phyloP scores from a whole-genome alignment of 2,329 filamentous ascomycete species.

The Colletotrichum tropicale region DNA sequence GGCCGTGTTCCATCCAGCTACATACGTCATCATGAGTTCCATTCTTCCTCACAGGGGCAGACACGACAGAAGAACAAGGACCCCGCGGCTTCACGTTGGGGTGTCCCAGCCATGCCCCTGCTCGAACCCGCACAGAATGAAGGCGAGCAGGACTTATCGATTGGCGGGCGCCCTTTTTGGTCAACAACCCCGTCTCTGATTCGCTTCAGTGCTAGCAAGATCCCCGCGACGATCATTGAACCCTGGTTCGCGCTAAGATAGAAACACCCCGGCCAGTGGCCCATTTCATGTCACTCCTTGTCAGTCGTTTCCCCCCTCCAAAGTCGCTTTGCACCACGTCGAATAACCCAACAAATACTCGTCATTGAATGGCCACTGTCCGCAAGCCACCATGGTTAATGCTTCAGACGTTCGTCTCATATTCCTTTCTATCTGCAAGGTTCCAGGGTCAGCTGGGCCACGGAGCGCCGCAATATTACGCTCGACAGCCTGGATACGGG shows the following conservation, averaged over 20 bases:
- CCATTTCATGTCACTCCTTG: not conserved
- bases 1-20: not conserved
- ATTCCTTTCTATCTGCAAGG: not conserved
- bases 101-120: not conserved
- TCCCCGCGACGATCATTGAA: slow-evolving; percentile 19
- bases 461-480: not conserved
- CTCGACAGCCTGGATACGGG: not conserved
- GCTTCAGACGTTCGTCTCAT: slow-evolving; percentile 19
- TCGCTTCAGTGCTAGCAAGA: slow-evolving; percentile 11
- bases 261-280: not conserved
- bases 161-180: slow-evolving; percentile 11
- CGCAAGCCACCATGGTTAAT: not conserved
- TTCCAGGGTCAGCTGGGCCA: not conserved
- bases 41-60: not conserved
- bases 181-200: slow-evolving; percentile 6
- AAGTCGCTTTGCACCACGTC: not conserved
- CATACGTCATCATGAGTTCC: slow-evolving; percentile 8
- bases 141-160: slow-evolving; percentile 3
- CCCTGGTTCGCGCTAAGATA: slow-evolving; percentile 20
- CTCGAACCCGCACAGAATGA: not conserved
- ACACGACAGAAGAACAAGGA: not conserved
- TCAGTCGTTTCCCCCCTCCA: not conserved
- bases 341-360: not conserved
- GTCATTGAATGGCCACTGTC: not conserved
- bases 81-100: slow-evolving; percentile 1